These are phyloP conservation scores for Solanum commersonii DNA, from an alignment of 257 asterid species.

Conservation along the genomic window DNA sequence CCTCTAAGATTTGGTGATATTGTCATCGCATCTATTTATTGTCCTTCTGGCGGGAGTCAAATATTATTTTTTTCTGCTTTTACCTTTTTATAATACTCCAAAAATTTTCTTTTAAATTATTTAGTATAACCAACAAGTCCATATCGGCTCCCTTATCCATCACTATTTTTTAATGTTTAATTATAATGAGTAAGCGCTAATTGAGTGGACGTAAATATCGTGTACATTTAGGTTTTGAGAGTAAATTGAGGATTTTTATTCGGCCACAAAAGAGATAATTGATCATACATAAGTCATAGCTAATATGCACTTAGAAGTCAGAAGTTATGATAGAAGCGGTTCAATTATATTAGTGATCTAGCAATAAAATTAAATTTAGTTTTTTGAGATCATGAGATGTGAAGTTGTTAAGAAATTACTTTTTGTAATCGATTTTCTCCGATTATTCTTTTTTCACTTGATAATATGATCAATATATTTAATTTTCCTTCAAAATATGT, in stretches of 20 bases:
- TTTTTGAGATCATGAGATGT: too few species aligned
- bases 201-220: neutral
- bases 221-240: neutral
- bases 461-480: neutral
- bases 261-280: neutral
- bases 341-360: neutral
- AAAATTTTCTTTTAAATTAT: neutral
- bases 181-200: neutral
- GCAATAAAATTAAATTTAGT: too few species aligned
- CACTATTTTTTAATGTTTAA: neutral
- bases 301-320: neutral
- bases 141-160: neutral
- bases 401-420: too few species aligned
- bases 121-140: neutral
- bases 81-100: neutral
- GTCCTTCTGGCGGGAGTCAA: neutral
- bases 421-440: neutral
- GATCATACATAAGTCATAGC: neutral
- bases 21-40: neutral
- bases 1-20: neutral
- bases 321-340: too few species aligned
- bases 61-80: neutral
- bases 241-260: neutral
- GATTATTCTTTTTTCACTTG: neutral
- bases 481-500: neutral